These are phyloP conservation scores for Phytophthora ramorum DNA, from an alignment of 352 stramenopile species.

Conservation along the genomic window DNA sequence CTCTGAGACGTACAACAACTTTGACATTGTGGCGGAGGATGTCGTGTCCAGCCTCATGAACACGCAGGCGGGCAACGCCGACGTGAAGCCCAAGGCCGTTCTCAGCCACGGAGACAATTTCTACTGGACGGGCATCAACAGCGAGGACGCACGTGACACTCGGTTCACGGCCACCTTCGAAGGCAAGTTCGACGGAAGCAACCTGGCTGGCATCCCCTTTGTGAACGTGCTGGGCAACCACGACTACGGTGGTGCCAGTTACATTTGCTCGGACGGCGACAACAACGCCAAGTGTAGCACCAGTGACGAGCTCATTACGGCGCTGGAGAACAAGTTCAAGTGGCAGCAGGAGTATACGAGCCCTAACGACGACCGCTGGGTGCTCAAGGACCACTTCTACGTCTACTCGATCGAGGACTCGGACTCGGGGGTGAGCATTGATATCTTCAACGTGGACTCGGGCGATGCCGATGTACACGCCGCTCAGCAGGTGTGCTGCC, in stretches of 20 bases:
- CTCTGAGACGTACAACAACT: slow-evolving; percentile 59
- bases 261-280: slow-evolving; percentile 53
- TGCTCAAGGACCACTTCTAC: slow-evolving; percentile 70
- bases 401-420: slow-evolving; percentile 52
- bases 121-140: slow-evolving; percentile 73
- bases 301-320: slow-evolving; percentile 37
- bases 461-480: slow-evolving; percentile 64
- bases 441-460: slow-evolving; percentile 75
- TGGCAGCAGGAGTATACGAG: slow-evolving; percentile 62
- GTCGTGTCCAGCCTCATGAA: slow-evolving; percentile 74
- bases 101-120: slow-evolving; percentile 79
- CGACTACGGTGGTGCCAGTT: slow-evolving; percentile 72
- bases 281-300: slow-evolving; percentile 38
- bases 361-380: slow-evolving; percentile 64
- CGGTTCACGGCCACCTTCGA: slow-evolving; percentile 72
- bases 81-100: slow-evolving; percentile 61
- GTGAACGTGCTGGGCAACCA: slow-evolving; percentile 76
- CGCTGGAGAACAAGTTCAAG: slow-evolving; percentile 56
- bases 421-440: slow-evolving; percentile 54
- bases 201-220: slow-evolving; percentile 58
- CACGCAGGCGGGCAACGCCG: slow-evolving; percentile 45
- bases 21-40: slow-evolving; percentile 71
- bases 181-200: slow-evolving; percentile 54
- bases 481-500: slow-evolving; percentile 61
- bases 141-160: slow-evolving; percentile 45